Conservation (phyloP, 2,329 filamentous ascomycete species). For the Alternaria arborescens region DNA sequence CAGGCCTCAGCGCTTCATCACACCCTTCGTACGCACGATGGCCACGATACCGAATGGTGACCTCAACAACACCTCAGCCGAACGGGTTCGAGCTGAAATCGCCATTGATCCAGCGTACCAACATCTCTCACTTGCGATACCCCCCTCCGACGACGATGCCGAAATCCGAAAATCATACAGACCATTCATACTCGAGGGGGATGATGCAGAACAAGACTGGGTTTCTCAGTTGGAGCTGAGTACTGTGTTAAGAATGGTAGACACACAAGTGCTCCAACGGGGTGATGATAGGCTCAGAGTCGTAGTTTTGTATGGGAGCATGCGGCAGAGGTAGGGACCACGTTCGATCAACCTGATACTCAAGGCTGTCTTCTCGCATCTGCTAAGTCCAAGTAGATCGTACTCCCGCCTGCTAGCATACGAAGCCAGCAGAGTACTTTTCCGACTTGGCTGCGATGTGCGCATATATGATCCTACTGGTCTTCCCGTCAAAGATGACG, state of each 20-base stretch:
- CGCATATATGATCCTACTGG: slow-evolving; percentile 67
- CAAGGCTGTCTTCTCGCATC: accelerated
- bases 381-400: slow-evolving; percentile 53
- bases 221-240: slow-evolving; percentile 64
- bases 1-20: neutral
- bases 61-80: slow-evolving; percentile 37
- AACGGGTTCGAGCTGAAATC: slow-evolving; percentile 22
- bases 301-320: slow-evolving; percentile 68
- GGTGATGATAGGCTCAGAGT: slow-evolving; percentile 60
- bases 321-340: slow-evolving; percentile 53
- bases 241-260: slow-evolving; percentile 61
- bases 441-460: slow-evolving; percentile 71
- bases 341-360: neutral
- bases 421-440: slow-evolving; percentile 68
- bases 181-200: slow-evolving; percentile 62
- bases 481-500: slow-evolving; percentile 70
- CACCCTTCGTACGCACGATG: neutral
- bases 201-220: slow-evolving; percentile 61
- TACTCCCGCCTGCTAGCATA: slow-evolving; percentile 68
- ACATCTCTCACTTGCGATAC: slow-evolving; percentile 54
- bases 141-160: slow-evolving; percentile 57
- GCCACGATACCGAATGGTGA: slow-evolving; percentile 28
- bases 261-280: slow-evolving; percentile 54
- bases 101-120: slow-evolving; percentile 24
- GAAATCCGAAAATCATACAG: slow-evolving; percentile 61